Evolutionary conservation across 2,329 filamentous ascomycete species (phyloP).

Genomic region (Sclerotinia minor): DNA sequence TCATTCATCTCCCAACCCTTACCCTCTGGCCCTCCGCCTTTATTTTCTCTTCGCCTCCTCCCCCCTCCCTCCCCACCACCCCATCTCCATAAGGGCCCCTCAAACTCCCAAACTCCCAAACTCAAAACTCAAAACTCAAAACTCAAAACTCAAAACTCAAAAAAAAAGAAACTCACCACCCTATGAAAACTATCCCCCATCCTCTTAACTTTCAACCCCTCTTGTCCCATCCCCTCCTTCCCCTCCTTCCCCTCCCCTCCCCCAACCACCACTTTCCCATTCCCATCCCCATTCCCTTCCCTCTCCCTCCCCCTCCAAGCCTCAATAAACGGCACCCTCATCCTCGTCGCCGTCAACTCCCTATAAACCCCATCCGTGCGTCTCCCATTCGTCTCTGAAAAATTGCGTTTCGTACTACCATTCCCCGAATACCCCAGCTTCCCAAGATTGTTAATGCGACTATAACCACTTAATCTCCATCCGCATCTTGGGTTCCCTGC

Average conservation of each 20-base stretch:
- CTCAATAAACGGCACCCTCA: constrained; percentile 68
- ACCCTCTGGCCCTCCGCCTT: neutral
- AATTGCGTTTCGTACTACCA: neutral
- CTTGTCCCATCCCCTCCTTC: constrained; percentile 39
- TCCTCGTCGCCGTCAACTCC: constrained; percentile 58
- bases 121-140: no score
- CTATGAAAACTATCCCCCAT: constrained; percentile 68
- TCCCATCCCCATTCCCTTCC: constrained; percentile 54
- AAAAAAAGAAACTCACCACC: constrained; percentile 50
- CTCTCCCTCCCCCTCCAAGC: constrained; percentile 56
- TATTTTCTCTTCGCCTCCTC: neutral
- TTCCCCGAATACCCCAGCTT: no score
- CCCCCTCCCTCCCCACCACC: neutral
- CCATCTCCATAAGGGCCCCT: neutral
- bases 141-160: no score
- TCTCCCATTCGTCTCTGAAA: neutral
- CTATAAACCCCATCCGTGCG: constrained; percentile 54
- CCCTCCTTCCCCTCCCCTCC: neutral
- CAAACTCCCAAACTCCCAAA: neutral
- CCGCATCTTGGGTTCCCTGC: no score
- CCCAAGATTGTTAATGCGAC: neutral
- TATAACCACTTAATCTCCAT: neutral
- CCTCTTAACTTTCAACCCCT: constrained; percentile 48
- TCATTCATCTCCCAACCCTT: neutral
- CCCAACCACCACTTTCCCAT: constrained; percentile 52